Evolutionary conservation across 306 rosid genomes (phyloP).

Genomic region (Trichosanthes truncata): DNA sequence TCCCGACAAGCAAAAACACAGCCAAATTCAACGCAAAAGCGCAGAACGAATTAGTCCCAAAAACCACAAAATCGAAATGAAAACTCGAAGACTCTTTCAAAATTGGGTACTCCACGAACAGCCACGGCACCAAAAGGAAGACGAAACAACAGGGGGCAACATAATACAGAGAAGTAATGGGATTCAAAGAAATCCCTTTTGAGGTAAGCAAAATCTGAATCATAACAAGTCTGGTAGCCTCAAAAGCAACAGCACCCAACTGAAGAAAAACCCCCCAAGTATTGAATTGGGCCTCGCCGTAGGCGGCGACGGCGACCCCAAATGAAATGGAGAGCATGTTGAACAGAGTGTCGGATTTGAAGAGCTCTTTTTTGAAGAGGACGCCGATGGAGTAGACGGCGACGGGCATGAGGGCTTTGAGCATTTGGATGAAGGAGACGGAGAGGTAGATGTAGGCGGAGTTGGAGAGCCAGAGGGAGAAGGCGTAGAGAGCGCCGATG

Average conservation of each 20-base stretch:
- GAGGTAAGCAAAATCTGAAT: constrained; percentile 60
- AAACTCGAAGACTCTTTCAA: constrained; percentile 38
- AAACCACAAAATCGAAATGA: constrained; percentile 34
- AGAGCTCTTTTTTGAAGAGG: constrained; percentile 29
- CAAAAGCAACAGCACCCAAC: constrained; percentile 57
- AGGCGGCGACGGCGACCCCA: constrained; percentile 67
- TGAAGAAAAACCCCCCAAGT: constrained; percentile 53
- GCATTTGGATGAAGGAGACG: constrained; percentile 67
- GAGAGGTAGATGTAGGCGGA: constrained; percentile 67
- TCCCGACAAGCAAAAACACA: constrained; percentile 57
- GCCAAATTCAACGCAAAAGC: constrained; percentile 63
- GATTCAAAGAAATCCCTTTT: constrained; percentile 58
- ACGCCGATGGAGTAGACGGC: constrained; percentile 67
- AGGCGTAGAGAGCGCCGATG: constrained; percentile 38
- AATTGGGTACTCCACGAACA: constrained; percentile 48
- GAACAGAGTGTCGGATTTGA: constrained; percentile 37
- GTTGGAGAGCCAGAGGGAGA: constrained; percentile 67
- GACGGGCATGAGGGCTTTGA: constrained; percentile 70
- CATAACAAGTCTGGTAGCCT: constrained; percentile 61
- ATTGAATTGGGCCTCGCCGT: constrained; percentile 58
- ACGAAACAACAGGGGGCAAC: constrained; percentile 57
- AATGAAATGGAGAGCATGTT: constrained; percentile 66
- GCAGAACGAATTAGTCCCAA: constrained; percentile 58
- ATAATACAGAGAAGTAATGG: constrained; percentile 51
- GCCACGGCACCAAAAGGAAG: constrained; percentile 49